Evolutionary conservation across 306 rosid genomes (phyloP).

Genomic region (Trifolium repens): DNA sequence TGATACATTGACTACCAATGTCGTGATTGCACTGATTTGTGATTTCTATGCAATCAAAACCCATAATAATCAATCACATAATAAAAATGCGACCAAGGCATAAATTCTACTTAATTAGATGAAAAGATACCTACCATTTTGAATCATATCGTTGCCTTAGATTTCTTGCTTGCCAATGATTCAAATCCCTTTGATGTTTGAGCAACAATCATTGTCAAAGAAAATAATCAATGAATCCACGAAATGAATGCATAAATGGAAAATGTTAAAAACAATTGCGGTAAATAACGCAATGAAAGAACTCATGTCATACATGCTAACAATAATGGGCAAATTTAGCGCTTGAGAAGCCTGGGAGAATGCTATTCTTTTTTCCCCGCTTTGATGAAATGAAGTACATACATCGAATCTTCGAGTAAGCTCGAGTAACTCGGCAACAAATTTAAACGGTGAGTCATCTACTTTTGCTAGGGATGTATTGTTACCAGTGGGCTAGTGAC

Average conservation of each 20-base stretch:
- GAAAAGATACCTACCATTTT: background rate
- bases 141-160: background rate
- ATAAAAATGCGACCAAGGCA: no score
- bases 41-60: no score
- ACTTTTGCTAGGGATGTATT: no score
- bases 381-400: no score
- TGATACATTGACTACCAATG: no score
- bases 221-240: background rate
- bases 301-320: background rate
- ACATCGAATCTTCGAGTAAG: no score
- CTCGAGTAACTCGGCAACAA: no score
- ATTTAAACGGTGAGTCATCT: no score
- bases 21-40: no score
- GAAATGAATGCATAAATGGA: conserved; percentile 8
- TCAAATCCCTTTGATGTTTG: background rate
- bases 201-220: background rate
- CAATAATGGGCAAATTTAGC: conserved; percentile 14
- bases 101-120: background rate
- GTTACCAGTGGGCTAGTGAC: no score
- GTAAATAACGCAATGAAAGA: background rate
- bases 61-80: no score
- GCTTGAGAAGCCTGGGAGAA: background rate
- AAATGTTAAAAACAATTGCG: background rate
- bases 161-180: background rate
- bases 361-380: no score